Evolutionary conservation across 306 rosid genomes (phyloP).

Genomic region (Rosa lucieae): DNA sequence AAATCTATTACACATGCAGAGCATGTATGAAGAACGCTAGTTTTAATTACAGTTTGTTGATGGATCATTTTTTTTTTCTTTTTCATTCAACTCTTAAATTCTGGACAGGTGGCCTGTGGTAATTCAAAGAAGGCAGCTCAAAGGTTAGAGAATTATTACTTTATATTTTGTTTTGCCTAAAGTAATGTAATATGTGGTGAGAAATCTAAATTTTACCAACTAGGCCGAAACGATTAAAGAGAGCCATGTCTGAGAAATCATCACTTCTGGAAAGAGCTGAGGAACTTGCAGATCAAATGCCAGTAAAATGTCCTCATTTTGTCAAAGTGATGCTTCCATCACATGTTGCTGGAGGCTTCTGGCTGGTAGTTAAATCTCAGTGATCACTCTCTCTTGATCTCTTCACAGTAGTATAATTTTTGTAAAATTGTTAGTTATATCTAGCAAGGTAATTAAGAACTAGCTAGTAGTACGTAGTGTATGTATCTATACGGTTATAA

Average conservation of each 20-base stretch:
- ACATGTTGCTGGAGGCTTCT: slow-evolving; percentile 47
- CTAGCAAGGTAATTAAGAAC: background rate
- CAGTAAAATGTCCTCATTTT: slow-evolving; percentile 30
- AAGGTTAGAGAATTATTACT: background rate
- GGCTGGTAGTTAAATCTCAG: slow-evolving; percentile 38
- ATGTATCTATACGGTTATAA: background rate
- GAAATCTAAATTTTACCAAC: background rate
- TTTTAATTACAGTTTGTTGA: background rate
- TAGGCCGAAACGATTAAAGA: background rate
- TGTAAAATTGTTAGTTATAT: background rate
- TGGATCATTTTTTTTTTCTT: background rate
- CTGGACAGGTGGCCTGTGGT: background rate
- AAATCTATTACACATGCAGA: no score
- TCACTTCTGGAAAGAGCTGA: slow-evolving; percentile 25
- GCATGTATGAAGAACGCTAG: no score
- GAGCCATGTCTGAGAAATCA: background rate
- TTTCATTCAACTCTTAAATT: background rate
- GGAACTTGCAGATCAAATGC: slow-evolving; percentile 33
- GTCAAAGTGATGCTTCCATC: slow-evolving; percentile 45
- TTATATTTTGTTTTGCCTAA: background rate
- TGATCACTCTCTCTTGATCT: background rate
- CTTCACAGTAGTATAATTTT: background rate
- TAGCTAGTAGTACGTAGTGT: background rate
- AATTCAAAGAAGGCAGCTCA: background rate
- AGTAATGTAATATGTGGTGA: background rate